A percentile compares a stretch with the other conserved stretches of the same genome.
These are phyloP conservation scores for Chlamydomonas schloesseri DNA, from an alignment of 139 green algal species.

Conservation along the genomic window DNA sequence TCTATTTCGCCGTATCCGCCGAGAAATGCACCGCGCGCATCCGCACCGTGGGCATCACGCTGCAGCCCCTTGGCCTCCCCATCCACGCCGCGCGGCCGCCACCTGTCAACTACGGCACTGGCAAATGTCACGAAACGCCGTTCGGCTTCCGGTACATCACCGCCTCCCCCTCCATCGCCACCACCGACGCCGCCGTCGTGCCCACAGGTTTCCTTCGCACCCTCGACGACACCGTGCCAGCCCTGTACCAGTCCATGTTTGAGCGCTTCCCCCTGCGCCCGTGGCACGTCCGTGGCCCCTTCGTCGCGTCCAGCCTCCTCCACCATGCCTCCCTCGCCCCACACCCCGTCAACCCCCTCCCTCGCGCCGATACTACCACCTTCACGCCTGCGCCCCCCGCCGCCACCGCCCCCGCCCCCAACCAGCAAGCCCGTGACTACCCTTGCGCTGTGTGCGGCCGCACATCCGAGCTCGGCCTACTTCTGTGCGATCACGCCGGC, in stretches of 20 bases:
- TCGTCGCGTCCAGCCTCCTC: background rate
- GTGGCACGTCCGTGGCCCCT: background rate
- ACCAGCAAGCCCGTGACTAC: no score
- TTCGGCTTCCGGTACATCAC: background rate
- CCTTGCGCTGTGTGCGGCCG: no score
- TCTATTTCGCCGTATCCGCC: background rate
- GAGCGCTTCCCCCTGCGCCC: background rate
- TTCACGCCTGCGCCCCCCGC: no score
- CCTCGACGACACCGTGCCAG: background rate
- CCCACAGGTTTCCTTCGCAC: background rate
- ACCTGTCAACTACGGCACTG: background rate
- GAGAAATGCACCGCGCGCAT: background rate
- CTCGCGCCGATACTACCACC: no score
- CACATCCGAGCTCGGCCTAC: no score
- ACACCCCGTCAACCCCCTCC: background rate
- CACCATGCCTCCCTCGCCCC: background rate
- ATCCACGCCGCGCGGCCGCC: background rate
- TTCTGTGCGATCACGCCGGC: no score
- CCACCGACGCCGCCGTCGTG: background rate
- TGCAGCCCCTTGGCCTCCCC: background rate
- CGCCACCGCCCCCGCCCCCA: no score
- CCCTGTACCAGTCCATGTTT: background rate
- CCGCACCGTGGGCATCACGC: background rate
- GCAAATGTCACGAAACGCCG: background rate
- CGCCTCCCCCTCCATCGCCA: background rate